These are phyloP conservation scores for Coemansia sp. DNA, from an alignment of 192 early-diverging fungal genomes.

Conservation along the genomic window DNA sequence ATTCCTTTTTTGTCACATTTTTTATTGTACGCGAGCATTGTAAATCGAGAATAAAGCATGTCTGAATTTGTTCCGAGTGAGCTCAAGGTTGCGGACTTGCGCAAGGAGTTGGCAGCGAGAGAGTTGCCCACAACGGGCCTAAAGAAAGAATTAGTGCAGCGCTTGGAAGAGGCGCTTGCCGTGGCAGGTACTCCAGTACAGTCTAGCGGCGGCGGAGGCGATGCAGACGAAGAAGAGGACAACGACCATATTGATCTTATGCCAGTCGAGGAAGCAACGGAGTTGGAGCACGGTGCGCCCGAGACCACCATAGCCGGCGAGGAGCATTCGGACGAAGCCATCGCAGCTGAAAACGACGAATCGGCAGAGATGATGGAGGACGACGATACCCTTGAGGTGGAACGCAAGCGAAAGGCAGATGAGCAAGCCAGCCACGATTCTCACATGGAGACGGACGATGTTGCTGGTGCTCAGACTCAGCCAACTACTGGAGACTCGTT, in stretches of 20 bases:
- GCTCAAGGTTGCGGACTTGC: conserved; percentile 64
- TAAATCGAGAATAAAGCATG: conserved; percentile 16
- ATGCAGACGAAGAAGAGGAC: conserved; percentile 7
- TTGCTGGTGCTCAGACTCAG: not conserved
- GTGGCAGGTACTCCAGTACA: not conserved
- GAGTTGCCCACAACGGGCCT: conserved; percentile 60
- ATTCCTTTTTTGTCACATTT: not conserved
- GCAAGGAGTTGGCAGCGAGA: conserved; percentile 57
- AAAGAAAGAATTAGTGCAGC: conserved; percentile 64
- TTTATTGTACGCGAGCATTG: not conserved
- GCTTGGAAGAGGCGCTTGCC: conserved; percentile 59
- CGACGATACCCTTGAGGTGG: not conserved
- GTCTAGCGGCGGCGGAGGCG: not conserved
- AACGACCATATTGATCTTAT: conserved; percentile 25
- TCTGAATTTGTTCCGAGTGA: conserved; percentile 38
- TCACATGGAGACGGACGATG: conserved; percentile 12
- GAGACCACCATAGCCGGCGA: conserved; percentile 1
- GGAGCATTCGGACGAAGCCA: not conserved
- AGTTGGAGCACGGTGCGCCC: not conserved
- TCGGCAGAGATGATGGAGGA: conserved; percentile 3
- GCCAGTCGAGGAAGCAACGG: conserved; percentile 21
- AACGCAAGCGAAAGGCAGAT: not conserved
- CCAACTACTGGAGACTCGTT: conserved; percentile 14
- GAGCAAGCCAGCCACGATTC: not conserved
- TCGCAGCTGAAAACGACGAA: not conserved